Evolutionary conservation across 2,329 filamentous ascomycete species (phyloP).

Genomic region (Trichophyton mentagrophytes): DNA sequence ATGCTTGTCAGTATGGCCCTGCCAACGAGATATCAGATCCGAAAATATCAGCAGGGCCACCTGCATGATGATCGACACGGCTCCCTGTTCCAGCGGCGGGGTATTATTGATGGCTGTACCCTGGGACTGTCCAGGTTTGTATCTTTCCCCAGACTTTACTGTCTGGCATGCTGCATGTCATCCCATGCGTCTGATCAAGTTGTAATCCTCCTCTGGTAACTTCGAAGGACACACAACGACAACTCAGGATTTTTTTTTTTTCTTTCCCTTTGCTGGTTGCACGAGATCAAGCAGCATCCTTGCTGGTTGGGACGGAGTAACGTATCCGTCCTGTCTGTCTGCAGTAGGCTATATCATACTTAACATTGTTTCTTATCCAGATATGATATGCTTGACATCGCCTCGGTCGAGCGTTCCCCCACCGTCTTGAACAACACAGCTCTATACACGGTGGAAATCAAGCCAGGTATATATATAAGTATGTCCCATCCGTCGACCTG

Average conservation of each 20-base stretch:
- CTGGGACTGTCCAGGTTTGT: not conserved
- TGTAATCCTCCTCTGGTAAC: not conserved
- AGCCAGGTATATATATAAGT: too few species aligned
- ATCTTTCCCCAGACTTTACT: not conserved
- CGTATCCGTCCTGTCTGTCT: too few species aligned
- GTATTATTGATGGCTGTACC: not conserved
- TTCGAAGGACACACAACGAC: not conserved
- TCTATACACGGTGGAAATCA: too few species aligned
- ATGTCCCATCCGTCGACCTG: too few species aligned
- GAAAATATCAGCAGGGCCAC: not conserved
- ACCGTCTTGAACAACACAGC: too few species aligned
- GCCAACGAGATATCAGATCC: not conserved
- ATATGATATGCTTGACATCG: too few species aligned
- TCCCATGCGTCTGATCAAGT: not conserved
- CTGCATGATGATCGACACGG: constrained; percentile 1
- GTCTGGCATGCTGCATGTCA: not conserved
- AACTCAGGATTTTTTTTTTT: not conserved
- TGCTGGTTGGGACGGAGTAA: not conserved
- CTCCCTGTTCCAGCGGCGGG: not conserved
- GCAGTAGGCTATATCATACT: too few species aligned
- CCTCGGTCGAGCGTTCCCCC: too few species aligned
- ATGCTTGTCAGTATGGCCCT: not conserved
- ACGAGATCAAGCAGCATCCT: not conserved
- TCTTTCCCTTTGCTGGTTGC: not conserved
- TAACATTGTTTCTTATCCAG: too few species aligned